Conservation (phyloP, 2,329 filamentous ascomycete genomes). For the Talaromyces islandicus region DNA sequence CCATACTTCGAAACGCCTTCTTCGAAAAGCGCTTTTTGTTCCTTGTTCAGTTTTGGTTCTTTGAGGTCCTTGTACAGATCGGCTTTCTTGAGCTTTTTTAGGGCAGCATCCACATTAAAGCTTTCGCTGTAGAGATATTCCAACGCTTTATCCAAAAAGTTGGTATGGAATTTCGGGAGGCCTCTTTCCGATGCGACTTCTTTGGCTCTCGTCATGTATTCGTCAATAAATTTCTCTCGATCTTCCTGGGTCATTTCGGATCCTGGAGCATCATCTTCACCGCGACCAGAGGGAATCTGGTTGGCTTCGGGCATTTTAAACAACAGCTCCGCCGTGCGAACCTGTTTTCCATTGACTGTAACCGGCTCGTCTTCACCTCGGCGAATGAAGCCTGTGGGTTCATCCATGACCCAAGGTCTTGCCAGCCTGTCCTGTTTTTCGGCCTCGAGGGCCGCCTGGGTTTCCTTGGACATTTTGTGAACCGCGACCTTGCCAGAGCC, state of each 20-base stretch:
- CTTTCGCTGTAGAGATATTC: conserved; percentile 65
- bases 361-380: conserved; percentile 71
- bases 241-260: conserved; percentile 29
- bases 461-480: conserved; percentile 71
- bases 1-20: conserved; percentile 86
- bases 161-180: conserved; percentile 72
- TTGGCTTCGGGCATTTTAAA: conserved; percentile 67
- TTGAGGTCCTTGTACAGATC: conserved; percentile 68
- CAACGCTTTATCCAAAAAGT: conserved; percentile 78
- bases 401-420: conserved; percentile 88
- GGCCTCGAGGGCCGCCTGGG: conserved; percentile 69
- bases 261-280: conserved; percentile 34
- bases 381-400: conserved; percentile 75
- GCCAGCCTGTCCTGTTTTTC: conserved; percentile 74
- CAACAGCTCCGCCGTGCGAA: conserved; percentile 66
- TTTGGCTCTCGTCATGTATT: conserved; percentile 69
- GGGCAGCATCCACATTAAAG: conserved; percentile 65
- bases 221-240: conserved; percentile 59
- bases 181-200: conserved; percentile 60
- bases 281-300: conserved; percentile 39
- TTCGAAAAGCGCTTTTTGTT: conserved; percentile 85
- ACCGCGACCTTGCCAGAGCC: conserved; percentile 63
- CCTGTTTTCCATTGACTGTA: conserved; percentile 60
- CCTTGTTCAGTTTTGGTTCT: conserved; percentile 71
- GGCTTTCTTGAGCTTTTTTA: conserved; percentile 62